A percentile compares a stretch with the other conserved stretches of the same genome.
These are phyloP conservation scores for Trypanosoma platydactyli DNA, from an alignment of 208 protist genomes.

Conservation along the genomic window DNA sequence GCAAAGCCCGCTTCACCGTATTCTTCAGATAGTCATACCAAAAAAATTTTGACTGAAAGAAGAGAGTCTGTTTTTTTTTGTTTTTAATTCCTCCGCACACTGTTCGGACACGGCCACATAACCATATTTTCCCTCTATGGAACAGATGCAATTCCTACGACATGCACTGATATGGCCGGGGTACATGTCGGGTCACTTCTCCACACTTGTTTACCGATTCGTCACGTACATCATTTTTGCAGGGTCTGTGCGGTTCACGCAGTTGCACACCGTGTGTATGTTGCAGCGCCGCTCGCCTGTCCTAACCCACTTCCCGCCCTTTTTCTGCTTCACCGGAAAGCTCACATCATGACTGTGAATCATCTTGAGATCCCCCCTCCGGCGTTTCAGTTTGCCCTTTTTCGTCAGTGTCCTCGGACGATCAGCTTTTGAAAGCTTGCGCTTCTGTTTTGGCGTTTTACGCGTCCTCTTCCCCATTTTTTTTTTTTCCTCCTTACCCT, in stretches of 20 bases:
- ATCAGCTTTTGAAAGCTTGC: slow-evolving; percentile 75
- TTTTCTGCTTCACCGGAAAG: slow-evolving; percentile 85
- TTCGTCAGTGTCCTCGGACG: slow-evolving; percentile 76
- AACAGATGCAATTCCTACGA: not conserved
- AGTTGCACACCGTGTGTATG: slow-evolving; percentile 90
- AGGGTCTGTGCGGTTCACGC: slow-evolving; percentile 85
- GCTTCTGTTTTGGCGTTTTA: slow-evolving; percentile 84
- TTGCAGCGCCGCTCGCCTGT: slow-evolving; percentile 87
- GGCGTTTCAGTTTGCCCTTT: slow-evolving; percentile 84
- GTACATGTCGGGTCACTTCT: not conserved
- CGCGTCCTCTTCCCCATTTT: slow-evolving; percentile 84
- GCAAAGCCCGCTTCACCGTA: not conserved
- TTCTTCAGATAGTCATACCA: too few species aligned
- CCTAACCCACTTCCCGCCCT: slow-evolving; percentile 79
- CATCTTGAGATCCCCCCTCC: slow-evolving; percentile 81
- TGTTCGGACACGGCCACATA: too few species aligned
- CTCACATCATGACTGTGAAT: slow-evolving; percentile 75
- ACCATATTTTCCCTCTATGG: too few species aligned
- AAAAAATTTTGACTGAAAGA: too few species aligned
- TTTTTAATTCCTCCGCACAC: too few species aligned
- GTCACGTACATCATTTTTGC: slow-evolving; percentile 72
- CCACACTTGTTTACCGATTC: slow-evolving; percentile 61
- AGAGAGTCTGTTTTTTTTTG: too few species aligned
- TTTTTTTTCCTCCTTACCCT: not conserved
- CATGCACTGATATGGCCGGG: not conserved